Evolutionary conservation across 768 basidiomycete genomes (phyloP), one percentile per base, ranked within the genome.

Genomic region (Melanogaster broomeanus): DNA sequence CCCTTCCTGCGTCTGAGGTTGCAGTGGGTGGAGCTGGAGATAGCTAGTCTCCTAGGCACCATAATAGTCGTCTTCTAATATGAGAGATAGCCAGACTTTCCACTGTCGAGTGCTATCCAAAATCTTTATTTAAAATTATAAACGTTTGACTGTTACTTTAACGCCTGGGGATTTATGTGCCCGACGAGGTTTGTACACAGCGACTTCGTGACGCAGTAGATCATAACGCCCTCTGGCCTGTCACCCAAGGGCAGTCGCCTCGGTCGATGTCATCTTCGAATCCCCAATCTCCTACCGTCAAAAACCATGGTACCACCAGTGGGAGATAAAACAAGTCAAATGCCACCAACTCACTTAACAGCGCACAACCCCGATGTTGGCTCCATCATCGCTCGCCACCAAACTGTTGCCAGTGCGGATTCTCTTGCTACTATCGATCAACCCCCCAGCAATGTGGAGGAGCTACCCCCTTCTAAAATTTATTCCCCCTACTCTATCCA

Each of bases 401-500:
- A 56, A 19, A 61, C 68, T 18, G 59, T 68, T n/a, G 53, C 48
- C 22, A 63, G 70, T 41, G 73, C 72, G 4, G 58, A 55, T n/a
- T 72, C 77, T n/a, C 53, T 77, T 15, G 74, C 72, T 33, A 68
- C 67, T 18, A 71, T 74, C 51, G 77, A 78, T 49, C 67, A 63
- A 28, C 77, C 77, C 6, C 74, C 74, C 1, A 65, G 62, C 45
- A 66, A 61, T 42, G 55, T 49, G 19, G 71, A 72, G 45, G 56
- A 65, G 19, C 45, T 72, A 5, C 68, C 76, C 2, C 56, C 62
- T 1, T 50, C 70, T 1, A 76, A 73, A 41, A 61, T 71, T 48
- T 78, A 76, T 53, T 66, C 60, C 33, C 87, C 90, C 0, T 74
- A 84, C 37, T 84, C 86, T 6, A 67, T 80, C 33, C 81, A 84